Evolutionary conservation across 306 rosid genomes (phyloP), one percentile per base, ranked within the genome.

Genomic region (Benincasa hispida): DNA sequence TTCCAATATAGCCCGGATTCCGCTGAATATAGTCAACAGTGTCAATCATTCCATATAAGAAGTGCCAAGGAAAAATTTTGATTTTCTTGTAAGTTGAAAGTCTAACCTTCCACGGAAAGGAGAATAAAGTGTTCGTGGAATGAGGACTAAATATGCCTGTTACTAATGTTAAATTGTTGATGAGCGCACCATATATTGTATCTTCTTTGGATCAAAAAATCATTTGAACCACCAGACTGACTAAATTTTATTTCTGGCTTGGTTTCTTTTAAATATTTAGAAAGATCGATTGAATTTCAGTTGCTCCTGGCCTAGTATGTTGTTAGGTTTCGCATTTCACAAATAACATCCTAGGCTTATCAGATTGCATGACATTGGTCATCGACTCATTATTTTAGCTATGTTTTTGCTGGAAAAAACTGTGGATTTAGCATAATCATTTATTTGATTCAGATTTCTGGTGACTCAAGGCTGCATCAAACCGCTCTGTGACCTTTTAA

Each of bases 401-500:
- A 17, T 42, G 30, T 51, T 69, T 10, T 10, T 32, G 34, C 60
- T 28, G 48, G 27, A 35, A 30, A 53, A 58, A 45, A 39, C 77
- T 76, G 7, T 22, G 53, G 53, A 28, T 22, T 55, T 55, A 30
- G 56, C 21, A 34, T 6, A 12, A 30, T 17, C 13, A 32, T 56
- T n/a, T 25, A 55, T 47, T 58, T 28, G 75, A 45, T 65, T 68
- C 80, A 89, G 94, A 78, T 83, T 77, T 45, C 76, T 89, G 56
- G 94, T 79, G 25, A 47, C 60, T 73, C 86, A 84, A 83, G 92
- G 90, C 80, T 87, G 90, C 88, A 84, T 88, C 48, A 80, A 84
- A 63, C 87, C 93, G 0, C 79, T 88, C 0, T 90, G 93, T 55
- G 91, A 87, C 75, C 87, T 90, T 10, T 84, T 90, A 18, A 65